Evolutionary conservation across 192 early-diverging fungal species (phyloP).

Genomic region (Chytriomyces sp.): DNA sequence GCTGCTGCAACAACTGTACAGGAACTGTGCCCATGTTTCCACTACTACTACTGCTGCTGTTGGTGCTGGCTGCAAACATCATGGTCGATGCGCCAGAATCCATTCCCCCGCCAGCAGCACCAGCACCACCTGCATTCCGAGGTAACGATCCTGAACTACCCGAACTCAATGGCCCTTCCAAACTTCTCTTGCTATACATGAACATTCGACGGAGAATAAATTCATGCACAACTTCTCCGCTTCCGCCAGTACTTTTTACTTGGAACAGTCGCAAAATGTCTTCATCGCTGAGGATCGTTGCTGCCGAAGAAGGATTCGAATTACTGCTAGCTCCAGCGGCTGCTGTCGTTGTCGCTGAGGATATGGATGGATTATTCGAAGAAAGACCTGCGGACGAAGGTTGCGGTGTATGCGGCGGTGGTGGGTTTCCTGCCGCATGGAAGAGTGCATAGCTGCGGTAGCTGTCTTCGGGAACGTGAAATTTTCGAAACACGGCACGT

Average conservation of each 20-base stretch:
- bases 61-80: neutral
- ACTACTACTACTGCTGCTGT: constrained; percentile 3
- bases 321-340: too few relatives aligned
- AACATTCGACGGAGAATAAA: constrained; percentile 20
- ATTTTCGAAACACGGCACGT: constrained; percentile 76
- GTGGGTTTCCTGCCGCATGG: constrained; percentile 10
- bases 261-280: constrained; percentile 78
- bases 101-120: neutral
- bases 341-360: neutral
- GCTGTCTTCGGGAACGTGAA: constrained; percentile 65
- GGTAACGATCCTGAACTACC: neutral
- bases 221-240: neutral
- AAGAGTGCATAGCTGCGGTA: constrained; percentile 44
- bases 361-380: neutral
- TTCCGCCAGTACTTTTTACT: constrained; percentile 10
- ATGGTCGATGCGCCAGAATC: constrained; percentile 13
- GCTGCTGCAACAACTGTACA: neutral
- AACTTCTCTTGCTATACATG: neutral
- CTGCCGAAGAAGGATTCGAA: too few relatives aligned
- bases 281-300: constrained; percentile 57
- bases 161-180: neutral
- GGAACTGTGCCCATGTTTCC: neutral
- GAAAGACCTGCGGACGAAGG: constrained; percentile 2
- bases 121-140: neutral
- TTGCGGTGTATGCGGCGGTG: constrained; percentile 2